These are phyloP conservation scores for Alternaria panax DNA, from an alignment of 2,329 filamentous ascomycete genomes.

Conservation along the genomic window DNA sequence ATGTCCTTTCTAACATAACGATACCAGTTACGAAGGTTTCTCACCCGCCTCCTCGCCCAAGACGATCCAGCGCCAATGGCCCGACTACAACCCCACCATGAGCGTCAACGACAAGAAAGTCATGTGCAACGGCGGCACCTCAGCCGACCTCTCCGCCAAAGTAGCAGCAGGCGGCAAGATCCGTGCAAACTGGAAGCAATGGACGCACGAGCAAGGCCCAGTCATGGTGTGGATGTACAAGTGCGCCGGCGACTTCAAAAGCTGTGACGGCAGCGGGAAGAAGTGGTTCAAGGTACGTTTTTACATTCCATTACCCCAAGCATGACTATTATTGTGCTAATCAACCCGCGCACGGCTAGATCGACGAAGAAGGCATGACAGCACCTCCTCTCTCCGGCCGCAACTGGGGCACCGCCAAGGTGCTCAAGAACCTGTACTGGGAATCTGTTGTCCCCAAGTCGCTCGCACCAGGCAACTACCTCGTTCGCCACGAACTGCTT, in stretches of 20 bases:
- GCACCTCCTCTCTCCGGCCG: conserved; percentile 55
- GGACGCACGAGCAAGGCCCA: conserved; percentile 66
- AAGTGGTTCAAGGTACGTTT: conserved; percentile 66
- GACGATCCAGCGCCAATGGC: conserved; percentile 67
- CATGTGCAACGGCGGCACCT: conserved; percentile 62
- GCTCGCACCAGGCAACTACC: conserved; percentile 47
- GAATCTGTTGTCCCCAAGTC: conserved; percentile 60
- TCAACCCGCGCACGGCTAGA: conserved; percentile 11
- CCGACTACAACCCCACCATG: conserved; percentile 64
- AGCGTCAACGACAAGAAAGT: conserved; percentile 59
- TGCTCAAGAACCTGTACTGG: conserved; percentile 60
- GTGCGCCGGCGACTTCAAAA: conserved; percentile 57
- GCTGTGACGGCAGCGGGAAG: conserved; percentile 61
- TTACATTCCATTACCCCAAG: conserved; percentile 39
- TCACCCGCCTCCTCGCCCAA: conserved; percentile 57
- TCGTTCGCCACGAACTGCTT: conserved; percentile 63
- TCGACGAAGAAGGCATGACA: conserved; percentile 62
- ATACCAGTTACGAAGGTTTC: conserved; percentile 61
- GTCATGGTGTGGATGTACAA: conserved; percentile 65
- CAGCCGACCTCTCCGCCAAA: conserved; percentile 53
- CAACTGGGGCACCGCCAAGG: conserved; percentile 59
- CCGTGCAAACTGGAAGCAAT: conserved; percentile 63
- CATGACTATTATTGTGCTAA: background rate
- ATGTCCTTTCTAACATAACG: conserved; percentile 44
- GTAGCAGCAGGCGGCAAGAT: conserved; percentile 60